These are phyloP conservation scores for Vitis hybrid DNA, from an alignment of 177 flowering plant species.

Conservation along the genomic window DNA sequence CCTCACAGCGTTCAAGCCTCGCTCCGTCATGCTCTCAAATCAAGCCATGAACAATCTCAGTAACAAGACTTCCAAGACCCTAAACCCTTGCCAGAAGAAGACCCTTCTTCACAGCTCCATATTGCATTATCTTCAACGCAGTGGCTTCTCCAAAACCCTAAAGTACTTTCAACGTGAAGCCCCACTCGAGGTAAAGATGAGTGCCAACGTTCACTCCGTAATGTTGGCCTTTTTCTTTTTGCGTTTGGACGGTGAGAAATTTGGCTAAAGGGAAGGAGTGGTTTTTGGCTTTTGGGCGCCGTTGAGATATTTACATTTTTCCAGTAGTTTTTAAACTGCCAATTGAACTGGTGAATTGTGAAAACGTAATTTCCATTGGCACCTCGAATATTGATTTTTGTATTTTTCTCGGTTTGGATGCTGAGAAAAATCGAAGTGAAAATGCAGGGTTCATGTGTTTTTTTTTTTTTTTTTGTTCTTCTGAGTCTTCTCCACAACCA, in stretches of 20 bases:
- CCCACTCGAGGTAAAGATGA: constrained; percentile 24
- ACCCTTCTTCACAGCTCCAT: constrained; percentile 38
- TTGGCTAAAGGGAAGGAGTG: background rate
- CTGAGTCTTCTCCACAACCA: too few relatives aligned
- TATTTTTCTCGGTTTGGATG: too few relatives aligned
- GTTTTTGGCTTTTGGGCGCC: too few relatives aligned
- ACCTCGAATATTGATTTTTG: too few relatives aligned
- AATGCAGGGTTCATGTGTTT: too few relatives aligned
- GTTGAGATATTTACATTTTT: too few relatives aligned
- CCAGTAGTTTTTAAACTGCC: too few relatives aligned
- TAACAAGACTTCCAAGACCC: background rate
- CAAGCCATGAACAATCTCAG: constrained; percentile 13
- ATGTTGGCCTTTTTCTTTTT: background rate
- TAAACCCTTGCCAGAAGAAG: constrained; percentile 26
- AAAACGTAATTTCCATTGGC: too few relatives aligned
- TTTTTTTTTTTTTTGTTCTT: too few relatives aligned
- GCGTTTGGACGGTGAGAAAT: background rate
- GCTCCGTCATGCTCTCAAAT: constrained; percentile 41
- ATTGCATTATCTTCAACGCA: constrained; percentile 36
- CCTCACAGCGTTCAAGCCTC: constrained; percentile 48
- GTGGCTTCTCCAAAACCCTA: constrained; percentile 56
- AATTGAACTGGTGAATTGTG: too few relatives aligned
- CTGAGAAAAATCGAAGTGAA: too few relatives aligned
- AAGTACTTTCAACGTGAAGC: constrained; percentile 55
- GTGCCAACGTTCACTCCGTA: too few relatives aligned